Percentiles rank a stretch among this genome's conserved stretches.
Conservation (phyloP, 225 moss, liverwort and hornwort species). For the Thuidium tamariscinum region DNA sequence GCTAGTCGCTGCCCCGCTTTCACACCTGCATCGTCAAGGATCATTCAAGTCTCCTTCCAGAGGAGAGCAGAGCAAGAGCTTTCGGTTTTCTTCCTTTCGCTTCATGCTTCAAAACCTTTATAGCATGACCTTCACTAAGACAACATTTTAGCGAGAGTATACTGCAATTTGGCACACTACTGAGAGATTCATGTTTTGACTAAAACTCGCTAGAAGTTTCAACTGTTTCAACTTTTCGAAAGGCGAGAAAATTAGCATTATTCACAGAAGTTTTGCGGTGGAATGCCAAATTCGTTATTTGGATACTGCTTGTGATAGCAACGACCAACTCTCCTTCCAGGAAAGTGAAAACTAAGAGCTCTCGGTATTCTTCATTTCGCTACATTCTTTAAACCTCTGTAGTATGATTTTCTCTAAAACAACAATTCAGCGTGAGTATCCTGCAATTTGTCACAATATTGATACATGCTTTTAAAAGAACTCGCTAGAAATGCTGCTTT, state of each 20-base stretch:
- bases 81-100: not conserved
- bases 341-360: not conserved
- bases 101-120: not conserved
- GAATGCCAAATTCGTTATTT: not conserved
- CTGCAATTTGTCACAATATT: not conserved
- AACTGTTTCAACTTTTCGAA: not conserved
- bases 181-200: not conserved
- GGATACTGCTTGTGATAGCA: not conserved
- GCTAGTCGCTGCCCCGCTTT: slow-evolving; percentile 55
- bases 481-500: not conserved
- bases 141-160: not conserved
- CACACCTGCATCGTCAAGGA: slow-evolving; percentile 29
- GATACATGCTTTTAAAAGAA: no score
- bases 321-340: not conserved
- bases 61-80: not conserved
- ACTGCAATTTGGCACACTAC: no score
- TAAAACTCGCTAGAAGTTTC: not conserved
- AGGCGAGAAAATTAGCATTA: not conserved
- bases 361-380: not conserved
- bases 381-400: not conserved
- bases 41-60: not conserved
- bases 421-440: not conserved
- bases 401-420: not conserved
- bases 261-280: not conserved
- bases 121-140: not conserved